Base-by-base conservation (phyloP, 83 land plant genomes). In the Diphasiastrum complanatum region DNA sequence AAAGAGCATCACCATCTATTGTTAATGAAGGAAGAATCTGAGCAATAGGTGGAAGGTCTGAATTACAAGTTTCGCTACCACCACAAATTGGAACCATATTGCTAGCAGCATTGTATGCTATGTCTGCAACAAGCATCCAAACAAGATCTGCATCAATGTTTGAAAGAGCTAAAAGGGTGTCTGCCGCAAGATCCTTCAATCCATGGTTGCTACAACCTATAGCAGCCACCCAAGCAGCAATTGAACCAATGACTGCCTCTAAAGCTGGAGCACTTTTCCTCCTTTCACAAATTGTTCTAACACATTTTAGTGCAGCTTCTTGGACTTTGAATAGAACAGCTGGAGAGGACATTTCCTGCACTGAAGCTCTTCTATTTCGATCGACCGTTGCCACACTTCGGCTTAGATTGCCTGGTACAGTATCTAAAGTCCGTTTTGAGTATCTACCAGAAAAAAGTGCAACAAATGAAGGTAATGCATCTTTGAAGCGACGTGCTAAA, bases 401-500 rank as follows among this genome's bases (percentile, higher is more conserved):
- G 38, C 56, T 73, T 26, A 50, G 19, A 22, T 40, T 59, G 33
- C 50, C 43, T 28, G 45, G 31, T 18, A 50, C 33, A 31, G 37
- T 49, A 36, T 69, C 64, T 32, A 50, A 37, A 0, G 55, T 30
- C 10, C 61, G 72, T 31, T 4, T n/a, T n/a, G n/a, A n/a, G n/a
- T n/a, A n/a, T n/a, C n/a, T n/a, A n/a, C n/a, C n/a, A n/a, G n/a
- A n/a, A n/a, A 75, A 63, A 10, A 75, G 67, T 22, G 35, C 47
- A 10, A 69, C 20, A 0, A 75, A 2, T 37, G 52, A 50, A n/a
- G 78, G 78, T 1, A 69, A 33, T 10, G 61, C 74, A 37, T 75
- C 78, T 45, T 75, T 63, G 23, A 75, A 45, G 31, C 78, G 78
- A 20, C 78, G 73, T 4, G 67, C 25, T 47, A 75, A 68, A 45